Base-by-base conservation (phyloP, 2,329 filamentous ascomycete species). In the Helotiales sp. region DNA sequence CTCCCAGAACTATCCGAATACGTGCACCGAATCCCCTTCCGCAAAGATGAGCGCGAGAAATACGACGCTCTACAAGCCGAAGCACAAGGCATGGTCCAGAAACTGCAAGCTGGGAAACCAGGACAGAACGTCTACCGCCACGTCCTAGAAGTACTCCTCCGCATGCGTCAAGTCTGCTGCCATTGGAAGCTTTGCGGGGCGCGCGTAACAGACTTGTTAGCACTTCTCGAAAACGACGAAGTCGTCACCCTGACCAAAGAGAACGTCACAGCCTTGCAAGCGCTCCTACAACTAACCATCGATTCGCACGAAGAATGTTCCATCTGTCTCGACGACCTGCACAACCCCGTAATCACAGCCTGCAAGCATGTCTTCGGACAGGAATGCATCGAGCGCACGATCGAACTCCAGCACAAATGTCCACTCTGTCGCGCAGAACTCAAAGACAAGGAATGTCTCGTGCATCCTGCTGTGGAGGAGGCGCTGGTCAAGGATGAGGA, bases 151-250 rank as follows among this genome's bases (percentile, higher is more conserved):
- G 87, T 93, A 17, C 84, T 97, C 4, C 86, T 97, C 6, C 89
- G 94, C 13, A 86, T 97, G 71, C 87, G 94, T 20, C 93, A 97
- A 79, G 86, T 91, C 77, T 97, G 93, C 79, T 93, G 95, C 71
- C 93, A 97, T 77, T 96, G 93, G 92, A 89, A 90, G 8, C 85
- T 97, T 11, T 93, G 92, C 75, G 90, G 89, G 59, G 84, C 91
- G 34, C 89, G 92, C 13, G 84, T 96, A n/a, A 85, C 86, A 10
- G 87, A 89, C n/a, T 84, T 97, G 24, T 83, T 95, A 75, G 82
- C 86, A 22, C 82, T 92, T 1, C 83, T 96, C 1, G 90, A 92
- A 50, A 84, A 86, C 17, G 83, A 91, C 8, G 71, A 86, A 88
- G 57, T 90, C 1, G 89, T 96, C 0, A 83, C 86, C 0, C 82